Base-by-base conservation (phyloP, 495 filamentous ascomycete genomes). In the Penicillium angulare region DNA sequence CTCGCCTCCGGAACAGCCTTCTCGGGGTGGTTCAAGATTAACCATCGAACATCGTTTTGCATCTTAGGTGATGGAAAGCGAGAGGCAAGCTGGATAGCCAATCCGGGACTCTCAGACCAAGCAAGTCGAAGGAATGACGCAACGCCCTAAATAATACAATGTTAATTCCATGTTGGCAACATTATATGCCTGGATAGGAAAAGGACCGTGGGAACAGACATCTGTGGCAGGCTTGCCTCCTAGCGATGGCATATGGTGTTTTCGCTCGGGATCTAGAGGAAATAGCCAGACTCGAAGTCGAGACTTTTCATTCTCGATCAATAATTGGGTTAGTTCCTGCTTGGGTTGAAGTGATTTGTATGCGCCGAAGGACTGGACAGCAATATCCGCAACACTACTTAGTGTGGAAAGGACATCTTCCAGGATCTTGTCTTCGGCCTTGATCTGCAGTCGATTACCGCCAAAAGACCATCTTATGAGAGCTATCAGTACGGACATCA, bases 401-500 rank as follows among this genome's bases (percentile, higher is more conserved):
- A 99, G 64, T 22, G 83, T 79, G 38, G 71, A 68, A 22, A 82
- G 71, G 31, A 97, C 84, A 68, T 97, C 92, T 8, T 76, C 76
- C 7, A 99, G 80, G 26, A 97, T 68, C 53, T 84, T 86, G 26
- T 88, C 83, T 67, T 99, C 95, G 0, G 95, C 90, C 68, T 93
- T 97, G 23, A 97, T 78, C 62, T 97, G 93, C 7, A 97, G 73
- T 39, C 88, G 78, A 63, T 97, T 97, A 50, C 92, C 91, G 34
- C 95, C 95, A 65, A 95, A 97, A 3, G 92, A 95, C 93, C 93
- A 99, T 53, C 80, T 74, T 42, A n/a, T n/a, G n/a, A n/a, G 31
- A 42, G 23, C 9, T 20, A 39, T 31, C 13, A 31, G 27, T 31
- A 18, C 10, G 36, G 35, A 41, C 26, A 17, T 16, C 18, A n/a